Percentiles rank a stretch among this genome's conserved stretches.
phyloP scores from a whole-genome alignment of 2,329 filamentous ascomycete genomes.

The Lachnellula occidentalis region DNA sequence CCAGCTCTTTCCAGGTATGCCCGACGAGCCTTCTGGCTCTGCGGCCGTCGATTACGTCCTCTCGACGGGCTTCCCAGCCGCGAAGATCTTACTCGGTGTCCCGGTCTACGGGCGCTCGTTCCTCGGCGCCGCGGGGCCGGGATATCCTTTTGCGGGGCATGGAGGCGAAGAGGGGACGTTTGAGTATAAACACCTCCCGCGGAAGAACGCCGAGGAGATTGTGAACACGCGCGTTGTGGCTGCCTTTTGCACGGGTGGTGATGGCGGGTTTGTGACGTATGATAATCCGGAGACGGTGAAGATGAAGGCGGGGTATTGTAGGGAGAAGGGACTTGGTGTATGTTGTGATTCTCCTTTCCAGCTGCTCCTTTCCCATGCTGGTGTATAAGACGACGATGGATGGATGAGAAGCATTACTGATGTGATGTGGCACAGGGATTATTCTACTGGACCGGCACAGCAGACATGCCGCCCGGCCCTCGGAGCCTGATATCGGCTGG shows the following conservation, averaged over 20 bases:
- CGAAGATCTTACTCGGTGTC: constrained; percentile 70
- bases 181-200: constrained; percentile 67
- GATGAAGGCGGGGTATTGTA: constrained; percentile 69
- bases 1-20: constrained; percentile 59
- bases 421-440: constrained; percentile 49
- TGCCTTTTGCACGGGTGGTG: constrained; percentile 65
- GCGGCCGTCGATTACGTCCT: constrained; percentile 61
- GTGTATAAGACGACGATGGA: not conserved
- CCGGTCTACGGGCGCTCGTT: constrained; percentile 74
- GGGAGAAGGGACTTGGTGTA: constrained; percentile 62
- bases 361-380: too few relatives aligned
- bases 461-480: constrained; percentile 55
- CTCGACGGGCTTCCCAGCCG: constrained; percentile 58
- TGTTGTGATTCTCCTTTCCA: constrained; percentile 10
- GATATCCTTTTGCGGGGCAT: constrained; percentile 51
- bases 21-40: constrained; percentile 58
- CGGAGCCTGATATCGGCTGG: constrained; percentile 54
- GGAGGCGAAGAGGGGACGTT: constrained; percentile 65
- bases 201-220: constrained; percentile 54
- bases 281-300: constrained; percentile 72
- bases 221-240: constrained; percentile 64
- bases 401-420: constrained; percentile 2
- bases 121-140: constrained; percentile 57
- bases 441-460: constrained; percentile 78
- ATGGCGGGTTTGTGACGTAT: constrained; percentile 74